Evolutionary conservation across 2,329 filamentous ascomycete genomes (phyloP).

Genomic region (Exophiala sideris): DNA sequence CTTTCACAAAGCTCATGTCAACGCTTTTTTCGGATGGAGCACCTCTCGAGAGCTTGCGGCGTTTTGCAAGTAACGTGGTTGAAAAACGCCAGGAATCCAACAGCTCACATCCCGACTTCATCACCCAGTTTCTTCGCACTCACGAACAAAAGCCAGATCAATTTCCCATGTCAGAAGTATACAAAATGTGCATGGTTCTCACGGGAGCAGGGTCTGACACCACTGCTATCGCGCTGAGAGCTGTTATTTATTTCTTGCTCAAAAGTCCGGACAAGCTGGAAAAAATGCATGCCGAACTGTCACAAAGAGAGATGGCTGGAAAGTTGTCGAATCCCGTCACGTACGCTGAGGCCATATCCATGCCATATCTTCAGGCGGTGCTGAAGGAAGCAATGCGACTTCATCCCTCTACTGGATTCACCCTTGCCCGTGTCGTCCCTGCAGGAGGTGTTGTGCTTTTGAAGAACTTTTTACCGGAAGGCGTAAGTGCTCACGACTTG

Average conservation of each 20-base stretch:
- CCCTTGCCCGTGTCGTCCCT: constrained; percentile 54
- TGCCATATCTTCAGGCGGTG: constrained; percentile 48
- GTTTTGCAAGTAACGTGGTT: not conserved
- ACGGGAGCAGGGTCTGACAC: constrained; percentile 39
- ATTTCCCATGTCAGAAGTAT: constrained; percentile 1
- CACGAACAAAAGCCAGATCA: not conserved
- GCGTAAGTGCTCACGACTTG: not conserved
- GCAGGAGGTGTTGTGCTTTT: not conserved
- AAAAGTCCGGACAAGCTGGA: not conserved
- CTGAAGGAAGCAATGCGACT: constrained; percentile 51
- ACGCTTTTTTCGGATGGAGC: not conserved
- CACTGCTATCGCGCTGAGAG: constrained; percentile 32
- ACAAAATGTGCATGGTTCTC: constrained; percentile 15
- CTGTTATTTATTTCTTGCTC: constrained; percentile 27
- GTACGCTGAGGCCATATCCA: constrained; percentile 1
- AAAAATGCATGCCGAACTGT: not conserved
- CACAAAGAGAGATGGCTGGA: not conserved
- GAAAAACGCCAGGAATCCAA: not conserved
- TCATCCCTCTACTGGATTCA: constrained; percentile 47
- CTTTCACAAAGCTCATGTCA: constrained; percentile 31
- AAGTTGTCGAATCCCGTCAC: not conserved
- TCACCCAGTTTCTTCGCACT: not conserved
- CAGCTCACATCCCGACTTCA: not conserved
- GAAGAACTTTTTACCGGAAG: not conserved
- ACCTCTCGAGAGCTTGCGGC: not conserved